Percentiles rank a stretch among this genome's conserved stretches.
These are phyloP conservation scores for Axilococcus clingmanii DNA, from an alignment of 139 green algal genomes.

Conservation along the genomic window DNA sequence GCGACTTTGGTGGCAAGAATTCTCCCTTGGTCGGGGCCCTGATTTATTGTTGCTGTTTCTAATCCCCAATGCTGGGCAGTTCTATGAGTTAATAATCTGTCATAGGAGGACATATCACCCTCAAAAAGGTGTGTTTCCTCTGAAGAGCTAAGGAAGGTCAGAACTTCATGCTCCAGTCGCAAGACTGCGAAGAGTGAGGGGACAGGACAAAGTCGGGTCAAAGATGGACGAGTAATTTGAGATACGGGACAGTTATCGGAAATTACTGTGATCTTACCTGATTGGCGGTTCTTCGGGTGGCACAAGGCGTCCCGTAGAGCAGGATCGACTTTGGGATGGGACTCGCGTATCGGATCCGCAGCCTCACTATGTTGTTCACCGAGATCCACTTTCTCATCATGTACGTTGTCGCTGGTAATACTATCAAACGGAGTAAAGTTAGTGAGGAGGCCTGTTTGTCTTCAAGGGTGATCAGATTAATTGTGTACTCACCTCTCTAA, in stretches of 20 bases:
- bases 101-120: slow-evolving; percentile 26
- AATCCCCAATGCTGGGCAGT: slow-evolving; percentile 42
- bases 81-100: slow-evolving; percentile 33
- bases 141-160: slow-evolving; percentile 14
- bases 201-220: background rate
- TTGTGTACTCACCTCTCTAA: too few relatives aligned
- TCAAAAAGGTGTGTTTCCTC: slow-evolving; percentile 15
- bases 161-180: slow-evolving; percentile 27
- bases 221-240: background rate
- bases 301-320: slow-evolving; percentile 19
- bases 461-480: too few relatives aligned
- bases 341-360: too few relatives aligned
- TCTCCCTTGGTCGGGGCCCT: slow-evolving; percentile 23
- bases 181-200: slow-evolving; percentile 20
- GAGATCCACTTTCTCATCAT: too few relatives aligned
- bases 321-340: too few relatives aligned
- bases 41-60: slow-evolving; percentile 30
- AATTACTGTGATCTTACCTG: slow-evolving; percentile 14
- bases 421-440: too few relatives aligned
- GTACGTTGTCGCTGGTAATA: too few relatives aligned
- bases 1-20: slow-evolving; percentile 20
- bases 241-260: background rate
- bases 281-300: slow-evolving; percentile 14
- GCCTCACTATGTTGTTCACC: too few relatives aligned
- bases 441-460: too few relatives aligned